Evolutionary conservation across 768 basidiomycete genomes (phyloP), one percentile per base, ranked within the genome.

Genomic region (Tulasnella sp.): DNA sequence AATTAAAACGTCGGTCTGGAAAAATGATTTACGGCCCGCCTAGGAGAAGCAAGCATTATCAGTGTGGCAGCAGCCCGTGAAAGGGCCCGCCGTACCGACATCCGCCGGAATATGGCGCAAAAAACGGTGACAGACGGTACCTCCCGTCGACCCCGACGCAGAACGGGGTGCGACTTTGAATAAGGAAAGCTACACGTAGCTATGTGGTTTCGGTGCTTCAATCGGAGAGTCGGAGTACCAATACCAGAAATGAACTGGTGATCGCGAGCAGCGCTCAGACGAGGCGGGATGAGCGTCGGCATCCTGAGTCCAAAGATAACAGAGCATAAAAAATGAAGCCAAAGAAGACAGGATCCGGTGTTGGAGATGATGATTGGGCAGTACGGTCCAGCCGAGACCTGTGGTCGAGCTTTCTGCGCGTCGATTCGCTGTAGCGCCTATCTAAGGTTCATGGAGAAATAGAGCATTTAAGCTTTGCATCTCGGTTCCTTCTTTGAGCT

Each of bases 1-100:
- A 69, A 69, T 69, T 69, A 69, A 69, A 69, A 60, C 9, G 64
- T 69, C 64, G 64, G 31, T 69, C 64, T 69, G 64, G 64, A 69
- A 28, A 37, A 69, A 37, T 1, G 31, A 69, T 69, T 34, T 69
- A 37, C 31, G 64, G 14, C 14, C 64, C 64, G 64, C 64, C 34
- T 69, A 69, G 64, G 64, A 69, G 64, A 69, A 69, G 64, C 64
- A 34, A n/a, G 64, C 64, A 37, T 28, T 69, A 69, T 69, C 64
- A 69, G 64, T 37, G 64, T 69, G 64, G 64, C 16, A 69, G 64
- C 64, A 69, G 34, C 64, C 64, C 64, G 64, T 69, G 64, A 69
- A 69, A 69, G 31, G 64, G 31, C 6, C 28, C 1, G 64, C n/a
- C 28, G 31, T 31, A 69, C 64, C 64, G 64, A 69, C 64, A 69